Conservation (phyloP, 192 early-diverging fungal genomes). For the Coemansia sp. region DNA sequence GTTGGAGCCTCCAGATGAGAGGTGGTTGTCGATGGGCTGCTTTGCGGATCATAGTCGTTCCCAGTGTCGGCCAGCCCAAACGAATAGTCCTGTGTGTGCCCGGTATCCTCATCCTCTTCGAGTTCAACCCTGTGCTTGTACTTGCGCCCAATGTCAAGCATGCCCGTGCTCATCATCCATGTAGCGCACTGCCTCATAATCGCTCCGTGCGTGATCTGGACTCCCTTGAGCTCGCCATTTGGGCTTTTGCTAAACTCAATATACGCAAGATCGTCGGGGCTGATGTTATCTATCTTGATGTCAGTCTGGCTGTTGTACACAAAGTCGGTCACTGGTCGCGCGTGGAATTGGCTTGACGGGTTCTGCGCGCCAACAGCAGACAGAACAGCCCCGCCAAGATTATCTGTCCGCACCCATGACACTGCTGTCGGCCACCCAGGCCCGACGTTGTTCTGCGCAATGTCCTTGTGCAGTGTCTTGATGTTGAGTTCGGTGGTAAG, state of each 20-base stretch:
- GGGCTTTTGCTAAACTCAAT: conserved; percentile 84
- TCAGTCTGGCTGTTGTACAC: conserved; percentile 19
- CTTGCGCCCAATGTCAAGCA: conserved; percentile 50
- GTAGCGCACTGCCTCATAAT: conserved; percentile 69
- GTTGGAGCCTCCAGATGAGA: conserved; percentile 13
- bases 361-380: conserved; percentile 37
- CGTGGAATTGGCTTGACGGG: conserved; percentile 27
- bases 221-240: conserved; percentile 82
- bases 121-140: conserved; percentile 49
- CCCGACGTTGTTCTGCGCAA: conserved; percentile 55
- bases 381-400: conserved; percentile 63
- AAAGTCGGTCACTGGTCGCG: conserved; percentile 16
- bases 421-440: conserved; percentile 66
- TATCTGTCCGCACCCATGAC: conserved; percentile 82
- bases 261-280: conserved; percentile 68
- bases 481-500: conserved; percentile 82
- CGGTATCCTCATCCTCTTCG: conserved; percentile 21
- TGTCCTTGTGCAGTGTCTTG: conserved; percentile 72
- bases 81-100: conserved; percentile 17
- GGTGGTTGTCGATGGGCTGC: conserved; percentile 14
- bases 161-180: conserved; percentile 48
- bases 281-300: conserved; percentile 21
- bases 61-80: conserved; percentile 21
- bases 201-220: conserved; percentile 71
- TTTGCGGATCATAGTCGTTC: conserved; percentile 20